These are phyloP conservation scores for Terana coerulea DNA, from an alignment of 768 basidiomycete species.

Conservation along the genomic window DNA sequence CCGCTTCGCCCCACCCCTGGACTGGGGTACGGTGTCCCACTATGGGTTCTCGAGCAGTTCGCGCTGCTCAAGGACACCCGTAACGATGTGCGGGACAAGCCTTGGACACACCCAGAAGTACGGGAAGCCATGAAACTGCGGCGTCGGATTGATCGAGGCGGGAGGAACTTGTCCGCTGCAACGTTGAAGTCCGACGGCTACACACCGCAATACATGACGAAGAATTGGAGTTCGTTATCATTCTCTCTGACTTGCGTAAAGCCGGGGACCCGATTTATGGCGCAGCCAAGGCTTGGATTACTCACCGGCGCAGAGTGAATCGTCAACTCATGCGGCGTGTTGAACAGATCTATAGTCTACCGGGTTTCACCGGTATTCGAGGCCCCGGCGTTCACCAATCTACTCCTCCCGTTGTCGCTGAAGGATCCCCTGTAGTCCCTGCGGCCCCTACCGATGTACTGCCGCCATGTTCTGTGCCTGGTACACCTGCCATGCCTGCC, in stretches of 20 bases:
- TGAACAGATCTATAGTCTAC: conserved; percentile 4
- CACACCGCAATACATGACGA: conserved; percentile 25
- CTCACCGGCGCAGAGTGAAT: conserved; percentile 8
- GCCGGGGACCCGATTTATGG: not conserved
- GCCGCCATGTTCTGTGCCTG: too few relatives aligned
- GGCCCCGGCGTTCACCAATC: conserved; percentile 1
- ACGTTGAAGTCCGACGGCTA: conserved; percentile 24
- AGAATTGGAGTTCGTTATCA: conserved; percentile 1
- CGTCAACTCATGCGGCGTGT: conserved; percentile 7
- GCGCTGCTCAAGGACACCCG: conserved; percentile 24
- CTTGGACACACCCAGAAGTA: conserved; percentile 23
- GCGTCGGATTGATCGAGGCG: conserved; percentile 15
- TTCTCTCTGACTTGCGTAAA: not conserved
- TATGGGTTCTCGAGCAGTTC: conserved; percentile 29
- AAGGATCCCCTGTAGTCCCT: too few relatives aligned
- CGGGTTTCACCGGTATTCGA: conserved; percentile 8
- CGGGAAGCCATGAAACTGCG: conserved; percentile 22
- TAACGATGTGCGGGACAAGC: conserved; percentile 21
- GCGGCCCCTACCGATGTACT: too few relatives aligned
- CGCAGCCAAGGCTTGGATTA: not conserved
- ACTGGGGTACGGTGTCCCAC: conserved; percentile 24
- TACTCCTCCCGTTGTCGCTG: too few relatives aligned
- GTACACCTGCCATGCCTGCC: too few relatives aligned
- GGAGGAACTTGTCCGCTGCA: conserved; percentile 24
- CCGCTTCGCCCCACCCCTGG: conserved; percentile 23